A percentile compares a stretch with the other conserved stretches of the same genome.
Evolutionary conservation across 176 grass and related monocot species (phyloP).

Genomic region (Olyra latifolia): DNA sequence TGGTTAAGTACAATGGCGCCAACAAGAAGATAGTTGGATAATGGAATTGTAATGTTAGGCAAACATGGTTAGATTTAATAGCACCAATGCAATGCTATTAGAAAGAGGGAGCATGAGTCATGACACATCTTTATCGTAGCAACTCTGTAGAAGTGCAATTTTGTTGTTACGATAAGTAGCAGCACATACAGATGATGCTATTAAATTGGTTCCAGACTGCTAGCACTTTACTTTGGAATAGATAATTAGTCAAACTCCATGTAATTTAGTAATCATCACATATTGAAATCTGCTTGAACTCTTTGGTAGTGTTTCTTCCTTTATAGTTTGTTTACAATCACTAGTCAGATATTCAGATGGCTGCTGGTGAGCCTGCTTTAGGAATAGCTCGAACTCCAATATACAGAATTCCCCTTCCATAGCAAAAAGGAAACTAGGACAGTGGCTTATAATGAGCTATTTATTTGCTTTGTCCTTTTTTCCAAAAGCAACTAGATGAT

Average conservation of each 20-base stretch:
- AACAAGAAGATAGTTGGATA: not conserved
- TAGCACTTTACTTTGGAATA: not conserved
- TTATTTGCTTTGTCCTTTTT: slow-evolving; percentile 51
- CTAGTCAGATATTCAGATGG: not conserved
- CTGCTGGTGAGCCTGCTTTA: not conserved
- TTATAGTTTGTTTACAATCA: not conserved
- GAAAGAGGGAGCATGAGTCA: not conserved
- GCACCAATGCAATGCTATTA: not conserved
- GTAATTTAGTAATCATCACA: not conserved
- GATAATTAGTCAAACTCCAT: not conserved
- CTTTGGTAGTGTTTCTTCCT: not conserved
- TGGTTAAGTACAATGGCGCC: not conserved
- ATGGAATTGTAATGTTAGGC: not conserved
- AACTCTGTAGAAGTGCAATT: not conserved
- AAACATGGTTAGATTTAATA: not conserved
- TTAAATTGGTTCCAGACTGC: not conserved
- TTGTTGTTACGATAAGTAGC: not conserved
- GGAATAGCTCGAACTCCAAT: not conserved
- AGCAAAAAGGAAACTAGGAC: slow-evolving; percentile 34
- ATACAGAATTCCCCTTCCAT: not conserved
- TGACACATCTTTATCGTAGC: not conserved
- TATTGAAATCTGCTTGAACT: not conserved
- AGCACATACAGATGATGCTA: not conserved
- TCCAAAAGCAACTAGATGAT: slow-evolving; percentile 64
- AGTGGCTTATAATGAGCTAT: slow-evolving; percentile 44